phyloP scores from a whole-genome alignment of 306 rosid genomes.

The Prinsepia uniflora region DNA sequence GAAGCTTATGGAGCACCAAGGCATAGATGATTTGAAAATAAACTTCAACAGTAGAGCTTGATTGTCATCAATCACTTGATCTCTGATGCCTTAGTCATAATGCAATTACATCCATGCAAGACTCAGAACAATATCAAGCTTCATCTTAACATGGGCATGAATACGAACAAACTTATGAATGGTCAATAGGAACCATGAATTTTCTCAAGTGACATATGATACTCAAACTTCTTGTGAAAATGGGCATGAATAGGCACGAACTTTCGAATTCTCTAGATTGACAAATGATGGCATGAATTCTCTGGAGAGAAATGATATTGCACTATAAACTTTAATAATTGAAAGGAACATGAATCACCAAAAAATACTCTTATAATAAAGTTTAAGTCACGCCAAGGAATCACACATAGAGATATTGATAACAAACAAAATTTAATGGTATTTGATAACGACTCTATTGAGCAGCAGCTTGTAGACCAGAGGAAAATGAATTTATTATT shows the following conservation, averaged over 20 bases:
- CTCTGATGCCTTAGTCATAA: not conserved
- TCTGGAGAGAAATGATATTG: not conserved
- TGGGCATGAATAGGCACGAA: not conserved
- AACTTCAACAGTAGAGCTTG: not conserved
- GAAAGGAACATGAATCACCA: not conserved
- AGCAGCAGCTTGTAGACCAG: no score
- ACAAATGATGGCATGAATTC: not conserved
- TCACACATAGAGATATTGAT: no score
- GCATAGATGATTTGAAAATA: not conserved
- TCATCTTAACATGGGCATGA: not conserved
- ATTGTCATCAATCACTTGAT: not conserved
- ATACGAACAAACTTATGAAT: not conserved
- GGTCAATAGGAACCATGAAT: no score
- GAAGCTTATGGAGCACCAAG: not conserved
- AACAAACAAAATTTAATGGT: no score
- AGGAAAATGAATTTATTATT: no score
- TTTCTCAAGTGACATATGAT: not conserved
- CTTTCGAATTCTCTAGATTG: no score
- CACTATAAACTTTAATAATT: not conserved
- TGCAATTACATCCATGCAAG: not conserved
- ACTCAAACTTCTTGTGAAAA: not conserved
- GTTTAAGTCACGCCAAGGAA: no score
- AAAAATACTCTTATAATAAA: no score
- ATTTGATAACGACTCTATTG: no score
- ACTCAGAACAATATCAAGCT: not conserved